Evolutionary conservation across 2,329 filamentous ascomycete species (phyloP).

Genomic region (Cordyceps javanica): DNA sequence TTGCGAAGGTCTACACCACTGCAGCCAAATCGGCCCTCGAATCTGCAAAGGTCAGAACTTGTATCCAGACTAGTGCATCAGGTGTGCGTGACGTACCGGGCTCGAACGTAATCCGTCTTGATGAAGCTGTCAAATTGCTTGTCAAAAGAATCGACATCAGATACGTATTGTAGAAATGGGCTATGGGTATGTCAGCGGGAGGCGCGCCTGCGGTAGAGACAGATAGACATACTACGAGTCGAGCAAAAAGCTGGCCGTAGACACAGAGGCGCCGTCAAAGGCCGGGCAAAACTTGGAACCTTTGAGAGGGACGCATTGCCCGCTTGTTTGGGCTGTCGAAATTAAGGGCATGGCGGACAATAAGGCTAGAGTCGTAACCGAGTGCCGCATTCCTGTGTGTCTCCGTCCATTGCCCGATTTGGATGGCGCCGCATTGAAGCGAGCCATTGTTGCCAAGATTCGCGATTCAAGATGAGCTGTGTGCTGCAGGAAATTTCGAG

Average conservation of each 20-base stretch:
- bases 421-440: conserved; percentile 1
- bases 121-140: conserved; percentile 66
- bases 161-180: conserved; percentile 80
- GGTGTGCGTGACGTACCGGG: conserved; percentile 55
- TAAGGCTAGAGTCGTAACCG: conserved; percentile 19
- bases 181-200: conserved; percentile 38
- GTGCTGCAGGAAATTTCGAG: neutral
- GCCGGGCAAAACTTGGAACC: conserved; percentile 66
- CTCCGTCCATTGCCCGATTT: conserved; percentile 13
- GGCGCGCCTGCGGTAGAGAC: neutral
- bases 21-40: conserved; percentile 75
- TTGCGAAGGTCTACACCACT: conserved; percentile 69
- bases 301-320: conserved; percentile 58
- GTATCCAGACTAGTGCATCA: neutral
- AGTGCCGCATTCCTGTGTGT: conserved; percentile 15
- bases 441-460: conserved; percentile 2
- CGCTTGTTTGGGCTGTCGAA: conserved; percentile 29
- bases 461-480: neutral
- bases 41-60: conserved; percentile 48
- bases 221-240: conserved; percentile 51
- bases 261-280: conserved; percentile 66
- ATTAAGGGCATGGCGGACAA: conserved; percentile 23
- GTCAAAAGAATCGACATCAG: conserved; percentile 72
- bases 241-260: conserved; percentile 51
- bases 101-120: conserved; percentile 63